Evolutionary conservation across 441 rosid genomes (phyloP).

Genomic region (Populus hybrid): DNA sequence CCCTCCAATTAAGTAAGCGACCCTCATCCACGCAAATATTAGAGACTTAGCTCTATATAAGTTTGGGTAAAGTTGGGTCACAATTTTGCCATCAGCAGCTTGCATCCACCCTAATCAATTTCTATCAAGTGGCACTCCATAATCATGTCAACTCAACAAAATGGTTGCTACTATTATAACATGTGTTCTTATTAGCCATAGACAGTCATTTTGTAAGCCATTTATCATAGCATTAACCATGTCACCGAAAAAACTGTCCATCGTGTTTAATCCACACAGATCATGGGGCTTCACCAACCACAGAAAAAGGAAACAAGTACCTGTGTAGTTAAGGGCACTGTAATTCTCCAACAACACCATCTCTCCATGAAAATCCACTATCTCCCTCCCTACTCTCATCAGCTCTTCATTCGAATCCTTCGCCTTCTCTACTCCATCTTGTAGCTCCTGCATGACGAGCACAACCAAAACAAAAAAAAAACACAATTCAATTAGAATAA

Average conservation of each 20-base stretch:
- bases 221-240: background rate
- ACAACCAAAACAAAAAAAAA: background rate
- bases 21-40: background rate
- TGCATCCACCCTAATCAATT: background rate
- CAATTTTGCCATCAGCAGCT: too few species aligned
- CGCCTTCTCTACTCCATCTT: slow-evolving; percentile 56
- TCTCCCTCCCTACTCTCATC: slow-evolving; percentile 59
- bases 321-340: slow-evolving; percentile 92
- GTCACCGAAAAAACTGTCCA: background rate
- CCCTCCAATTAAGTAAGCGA: background rate
- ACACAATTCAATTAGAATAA: background rate
- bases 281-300: background rate
- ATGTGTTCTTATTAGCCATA: background rate
- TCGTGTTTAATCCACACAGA: background rate
- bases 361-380: slow-evolving; percentile 89
- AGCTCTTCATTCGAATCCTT: slow-evolving; percentile 48
- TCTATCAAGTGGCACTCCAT: background rate
- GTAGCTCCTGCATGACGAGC: slow-evolving; percentile 53
- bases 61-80: background rate
- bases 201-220: background rate
- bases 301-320: slow-evolving; percentile 22
- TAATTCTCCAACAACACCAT: slow-evolving; percentile 90
- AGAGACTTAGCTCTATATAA: background rate
- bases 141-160: background rate
- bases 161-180: background rate